Conservation (phyloP, 768 basidiomycete genomes). For the Gautieria morchelliformis region DNA sequence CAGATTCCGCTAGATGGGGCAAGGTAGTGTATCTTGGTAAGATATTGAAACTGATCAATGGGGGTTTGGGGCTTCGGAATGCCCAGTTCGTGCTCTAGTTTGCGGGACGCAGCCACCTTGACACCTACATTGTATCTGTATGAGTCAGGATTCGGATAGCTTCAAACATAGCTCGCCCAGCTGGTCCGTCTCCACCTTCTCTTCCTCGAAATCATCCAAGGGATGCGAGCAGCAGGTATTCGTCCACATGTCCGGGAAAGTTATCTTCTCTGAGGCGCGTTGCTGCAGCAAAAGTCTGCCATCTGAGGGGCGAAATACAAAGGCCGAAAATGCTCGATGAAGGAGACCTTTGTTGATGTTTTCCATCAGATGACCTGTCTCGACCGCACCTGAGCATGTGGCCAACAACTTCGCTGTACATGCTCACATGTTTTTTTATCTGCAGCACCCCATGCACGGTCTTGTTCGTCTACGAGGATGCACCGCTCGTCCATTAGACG, state of each 20-base stretch:
- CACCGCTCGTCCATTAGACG: conserved; percentile 94
- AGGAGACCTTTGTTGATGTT: conserved; percentile 91
- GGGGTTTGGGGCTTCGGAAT: conserved; percentile 74
- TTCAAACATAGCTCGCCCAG: conserved; percentile 7
- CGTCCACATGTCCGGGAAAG: conserved; percentile 99
- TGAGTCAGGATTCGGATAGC: not conserved
- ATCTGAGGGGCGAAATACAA: conserved; percentile 90
- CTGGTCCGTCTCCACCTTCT: conserved; percentile 69
- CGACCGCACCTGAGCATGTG: not conserved
- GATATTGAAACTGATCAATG: conserved; percentile 81
- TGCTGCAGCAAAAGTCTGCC: conserved; percentile 91
- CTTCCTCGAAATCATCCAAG: conserved; percentile 80
- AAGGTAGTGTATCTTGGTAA: conserved; percentile 95
- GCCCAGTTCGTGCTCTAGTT: conserved; percentile 94
- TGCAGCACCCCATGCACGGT: conserved; percentile 72
- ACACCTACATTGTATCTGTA: conserved; percentile 46
- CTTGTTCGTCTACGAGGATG: conserved; percentile 84
- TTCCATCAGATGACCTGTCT: conserved; percentile 89
- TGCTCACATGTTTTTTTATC: conserved; percentile 94
- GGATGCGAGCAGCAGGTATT: conserved; percentile 99
- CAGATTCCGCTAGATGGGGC: conserved; percentile 87
- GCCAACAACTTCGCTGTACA: not conserved
- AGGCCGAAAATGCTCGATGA: conserved; percentile 96
- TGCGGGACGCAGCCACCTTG: conserved; percentile 82
- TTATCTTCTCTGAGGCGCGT: conserved; percentile 97